These are phyloP conservation scores for Dothideomycetes sp. DNA, from an alignment of 2,329 filamentous ascomycete genomes.

Conservation along the genomic window DNA sequence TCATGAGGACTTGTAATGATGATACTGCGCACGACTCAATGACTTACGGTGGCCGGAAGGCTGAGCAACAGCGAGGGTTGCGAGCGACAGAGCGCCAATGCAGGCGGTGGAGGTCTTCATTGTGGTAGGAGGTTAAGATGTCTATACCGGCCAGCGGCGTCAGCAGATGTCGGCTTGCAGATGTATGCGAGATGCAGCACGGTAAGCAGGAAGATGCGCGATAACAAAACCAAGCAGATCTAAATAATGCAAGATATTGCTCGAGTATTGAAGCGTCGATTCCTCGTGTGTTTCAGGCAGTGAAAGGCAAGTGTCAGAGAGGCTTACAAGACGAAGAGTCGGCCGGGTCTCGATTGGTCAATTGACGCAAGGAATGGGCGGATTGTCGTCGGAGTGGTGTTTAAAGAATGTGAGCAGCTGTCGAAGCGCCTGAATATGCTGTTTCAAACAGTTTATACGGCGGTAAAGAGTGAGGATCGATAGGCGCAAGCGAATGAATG, in stretches of 20 bases:
- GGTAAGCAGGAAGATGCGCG: no score
- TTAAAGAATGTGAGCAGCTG: neutral
- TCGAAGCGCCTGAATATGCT: neutral
- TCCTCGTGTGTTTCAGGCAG: no score
- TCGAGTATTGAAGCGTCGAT: no score
- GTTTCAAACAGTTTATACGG: neutral
- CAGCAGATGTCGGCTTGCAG: slow-evolving; percentile 4
- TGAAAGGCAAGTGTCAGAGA: no score
- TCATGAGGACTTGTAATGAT: slow-evolving; percentile 5
- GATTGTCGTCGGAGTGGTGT: neutral
- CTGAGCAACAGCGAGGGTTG: slow-evolving; percentile 28
- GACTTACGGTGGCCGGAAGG: slow-evolving; percentile 16
- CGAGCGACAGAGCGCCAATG: slow-evolving; percentile 9
- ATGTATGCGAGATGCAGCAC: no score
- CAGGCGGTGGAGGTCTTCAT: slow-evolving; percentile 9
- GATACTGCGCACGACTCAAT: slow-evolving; percentile 1
- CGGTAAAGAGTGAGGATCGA: no score
- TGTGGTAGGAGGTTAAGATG: slow-evolving; percentile 4
- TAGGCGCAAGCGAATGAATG: neutral
- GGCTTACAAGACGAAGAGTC: neutral
- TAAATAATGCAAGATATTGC: no score
- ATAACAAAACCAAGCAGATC: no score
- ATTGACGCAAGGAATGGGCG: neutral
- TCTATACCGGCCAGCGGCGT: slow-evolving; percentile 8
- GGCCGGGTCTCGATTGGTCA: neutral